Evolutionary conservation across 768 basidiomycete species (phyloP).

Genomic region (Amanita jacksonii): DNA sequence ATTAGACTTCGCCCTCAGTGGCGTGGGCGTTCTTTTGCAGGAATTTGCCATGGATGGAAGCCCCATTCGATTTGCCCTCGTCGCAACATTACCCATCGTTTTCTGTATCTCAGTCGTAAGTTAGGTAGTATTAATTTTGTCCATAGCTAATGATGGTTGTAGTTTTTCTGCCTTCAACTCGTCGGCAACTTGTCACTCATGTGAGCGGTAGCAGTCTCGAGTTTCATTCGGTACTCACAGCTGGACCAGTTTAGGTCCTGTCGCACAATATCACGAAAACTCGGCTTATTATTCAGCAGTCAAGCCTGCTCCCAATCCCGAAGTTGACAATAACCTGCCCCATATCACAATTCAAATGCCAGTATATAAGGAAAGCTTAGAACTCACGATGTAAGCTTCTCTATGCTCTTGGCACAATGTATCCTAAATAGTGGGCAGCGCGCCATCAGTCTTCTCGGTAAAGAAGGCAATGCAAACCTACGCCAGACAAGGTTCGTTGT

Average conservation of each 20-base stretch:
- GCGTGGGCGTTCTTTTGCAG: conserved; percentile 47
- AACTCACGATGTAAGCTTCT: conserved; percentile 54
- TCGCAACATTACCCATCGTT: conserved; percentile 58
- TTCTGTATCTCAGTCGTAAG: conserved; percentile 70
- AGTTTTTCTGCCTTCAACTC: conserved; percentile 76
- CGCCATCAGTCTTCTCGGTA: conserved; percentile 67
- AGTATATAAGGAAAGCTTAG: conserved; percentile 78
- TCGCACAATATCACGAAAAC: conserved; percentile 78
- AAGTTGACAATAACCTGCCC: conserved; percentile 59
- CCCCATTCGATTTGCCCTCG: conserved; percentile 52
- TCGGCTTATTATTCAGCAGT: conserved; percentile 74
- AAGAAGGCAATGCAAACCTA: conserved; percentile 85
- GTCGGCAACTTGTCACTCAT: conserved; percentile 55
- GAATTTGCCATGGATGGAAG: conserved; percentile 62
- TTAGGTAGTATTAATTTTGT: conserved; percentile 8
- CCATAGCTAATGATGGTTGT: conserved; percentile 6
- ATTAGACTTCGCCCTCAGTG: conserved; percentile 53
- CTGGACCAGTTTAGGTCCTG: conserved; percentile 51
- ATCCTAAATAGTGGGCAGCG: conserved; percentile 22
- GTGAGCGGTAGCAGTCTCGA: conserved; percentile 21
- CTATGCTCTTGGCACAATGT: neutral
- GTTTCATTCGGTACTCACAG: conserved; percentile 13
- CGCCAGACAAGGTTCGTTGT: conserved; percentile 55
- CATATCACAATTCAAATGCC: conserved; percentile 79
- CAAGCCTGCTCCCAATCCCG: conserved; percentile 55